Base-by-base conservation (phyloP, 2,329 filamentous ascomycete genomes). In the Lojkania enalia region DNA sequence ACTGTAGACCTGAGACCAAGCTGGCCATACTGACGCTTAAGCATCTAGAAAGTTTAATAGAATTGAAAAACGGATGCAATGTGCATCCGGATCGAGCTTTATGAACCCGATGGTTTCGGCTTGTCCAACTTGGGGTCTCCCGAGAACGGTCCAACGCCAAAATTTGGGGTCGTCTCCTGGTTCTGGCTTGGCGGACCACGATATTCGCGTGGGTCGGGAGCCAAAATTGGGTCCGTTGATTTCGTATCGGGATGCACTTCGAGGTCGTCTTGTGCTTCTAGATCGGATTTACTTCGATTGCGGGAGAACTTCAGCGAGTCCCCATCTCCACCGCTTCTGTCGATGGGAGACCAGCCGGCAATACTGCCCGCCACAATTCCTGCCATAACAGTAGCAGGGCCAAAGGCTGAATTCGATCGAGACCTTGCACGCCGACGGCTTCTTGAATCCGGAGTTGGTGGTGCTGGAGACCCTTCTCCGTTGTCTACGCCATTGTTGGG, bases 351-450 rank as follows among this genome's bases (percentile, higher is more conserved):
- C 87, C 87, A 91, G 20, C 85, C 86, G 12, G 84, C 86, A 23
- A 91, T 81, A 60, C 85, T 86, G 32, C 86, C 87, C 6, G 87
- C 88, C 38, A 91, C 82, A 46, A 91, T 85, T 49, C 88, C 88
- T n/a, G 87, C 86, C 87, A 90, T 90, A 49, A 90, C 87, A 5
- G 85, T 84, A 1, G 86, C 84, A 2, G 87, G 85, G 9, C 84
- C 87, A 9, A 91, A 77, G 1, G 86, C 86, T 20, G 86, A 90
- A 63, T 82, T 86, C 32, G 85, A 88, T 54, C 84, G 77, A 39
- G 86, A 87, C 39, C 86, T 81, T 43, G 77, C 80, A 38, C 86
- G 70, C 29, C 66, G 66, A 77, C 60, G 82, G 78, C 57, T 85
- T 14, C 81, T 3, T 76, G 83, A 39, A 75, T 86, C 59, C 64